Base-by-base conservation (phyloP, 2,329 filamentous ascomycete species). In the Alternaria alternata region DNA sequence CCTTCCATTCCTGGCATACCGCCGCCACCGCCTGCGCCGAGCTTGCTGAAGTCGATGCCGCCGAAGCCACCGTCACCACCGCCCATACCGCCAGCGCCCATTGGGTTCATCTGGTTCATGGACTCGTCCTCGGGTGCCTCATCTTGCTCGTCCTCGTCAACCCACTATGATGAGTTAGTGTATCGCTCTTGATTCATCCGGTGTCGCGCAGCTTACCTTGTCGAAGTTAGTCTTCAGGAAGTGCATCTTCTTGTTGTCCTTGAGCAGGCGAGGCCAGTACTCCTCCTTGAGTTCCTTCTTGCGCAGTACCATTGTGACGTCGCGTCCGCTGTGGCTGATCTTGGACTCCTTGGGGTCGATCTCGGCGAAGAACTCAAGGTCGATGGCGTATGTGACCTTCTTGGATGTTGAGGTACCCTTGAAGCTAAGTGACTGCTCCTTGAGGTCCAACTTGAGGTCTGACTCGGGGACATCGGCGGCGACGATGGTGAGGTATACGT, bases 161-260 rank as follows among this genome's bases (percentile, higher is more conserved):
- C 92, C 94, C 94, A 97, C 88, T 89, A 41, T 20, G 62, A 57
- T 41, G 16, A 32, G 61, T 79, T 71, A 78, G 72, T 41, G n/a
- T 18, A n/a, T 5, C 44, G 20, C 24, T 30, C 22, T 12, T 32
- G 4, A 0, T 34, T 1, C 14, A 14, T 24, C 7, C 9, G 4
- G 11, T 28, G 20, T 18, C 41, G 34, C 7, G 3, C n/a, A 12
- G 71, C 85, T 62, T 79, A 90, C 88, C 91, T 97, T 97, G 85
- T 97, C 94, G 74, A 99, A 99, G 84, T 99, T 91, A 67, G 95
- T 98, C 90, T 97, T 97, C 76, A 99, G 83, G 88, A 93, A 99
- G 84, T 98, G 95, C 56, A 92, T 83, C 85, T 93, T 97, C 86
- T 92, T 90, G 70, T 84, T 81, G 62, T 94, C 92, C 89, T 97